phyloP scores from a whole-genome alignment of 2,329 filamentous ascomycete species.

The Fusarium illudens region DNA sequence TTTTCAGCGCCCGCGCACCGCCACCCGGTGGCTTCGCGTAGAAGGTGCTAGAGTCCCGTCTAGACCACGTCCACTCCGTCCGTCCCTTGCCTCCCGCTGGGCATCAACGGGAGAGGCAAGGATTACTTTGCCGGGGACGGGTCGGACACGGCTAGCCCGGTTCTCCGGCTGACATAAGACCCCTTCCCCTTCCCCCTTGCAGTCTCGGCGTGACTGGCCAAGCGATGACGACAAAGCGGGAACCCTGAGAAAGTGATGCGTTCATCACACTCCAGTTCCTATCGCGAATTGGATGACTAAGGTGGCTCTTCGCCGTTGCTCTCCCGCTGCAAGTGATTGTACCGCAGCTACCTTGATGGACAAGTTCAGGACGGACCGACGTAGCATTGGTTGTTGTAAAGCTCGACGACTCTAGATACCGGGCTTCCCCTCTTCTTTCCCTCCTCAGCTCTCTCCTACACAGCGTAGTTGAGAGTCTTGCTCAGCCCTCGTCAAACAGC shows the following conservation, averaged over 20 bases:
- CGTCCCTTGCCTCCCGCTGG: constrained; percentile 10
- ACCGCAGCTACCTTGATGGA: constrained; percentile 45
- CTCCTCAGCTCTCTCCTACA: not conserved
- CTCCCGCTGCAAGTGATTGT: not conserved
- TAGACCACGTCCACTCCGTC: not conserved
- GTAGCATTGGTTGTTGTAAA: constrained; percentile 11
- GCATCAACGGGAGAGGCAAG: constrained; percentile 7
- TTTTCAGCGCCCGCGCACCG: constrained; percentile 30
- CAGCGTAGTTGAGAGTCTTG: not conserved
- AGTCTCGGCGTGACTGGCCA: constrained; percentile 17
- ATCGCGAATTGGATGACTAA: constrained; percentile 36
- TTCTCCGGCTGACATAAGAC: constrained; percentile 9
- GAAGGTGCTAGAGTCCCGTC: constrained; percentile 44
- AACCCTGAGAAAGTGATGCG: constrained; percentile 20
- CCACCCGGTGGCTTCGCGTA: constrained; percentile 38
- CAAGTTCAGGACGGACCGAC: constrained; percentile 10
- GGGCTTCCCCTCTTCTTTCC: constrained; percentile 1
- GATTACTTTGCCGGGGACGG: constrained; percentile 1
- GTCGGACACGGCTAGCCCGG: constrained; percentile 14
- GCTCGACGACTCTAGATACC: not conserved
- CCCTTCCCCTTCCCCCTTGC: not conserved
- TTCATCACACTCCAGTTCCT: constrained; percentile 7
- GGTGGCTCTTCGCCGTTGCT: not conserved
- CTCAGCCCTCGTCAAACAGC: not conserved
- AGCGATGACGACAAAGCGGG: constrained; percentile 34